Percentiles rank a stretch among this genome's conserved stretches.
Conservation (phyloP, 2,329 filamentous ascomycete species). For the Lasiodiplodia theobromae region DNA sequence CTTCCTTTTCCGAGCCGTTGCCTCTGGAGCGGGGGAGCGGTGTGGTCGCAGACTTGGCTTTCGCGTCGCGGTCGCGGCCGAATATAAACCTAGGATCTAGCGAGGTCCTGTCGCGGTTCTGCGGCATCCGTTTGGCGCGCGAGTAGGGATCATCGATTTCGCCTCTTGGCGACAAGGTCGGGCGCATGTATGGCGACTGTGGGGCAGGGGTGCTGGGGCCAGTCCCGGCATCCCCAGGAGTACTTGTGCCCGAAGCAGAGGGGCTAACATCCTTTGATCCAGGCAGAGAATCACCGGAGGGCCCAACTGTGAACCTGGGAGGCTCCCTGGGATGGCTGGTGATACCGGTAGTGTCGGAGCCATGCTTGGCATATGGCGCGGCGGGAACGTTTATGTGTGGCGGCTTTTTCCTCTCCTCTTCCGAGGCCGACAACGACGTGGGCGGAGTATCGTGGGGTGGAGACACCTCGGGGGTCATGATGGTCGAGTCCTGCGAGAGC, state of each 20-base stretch:
- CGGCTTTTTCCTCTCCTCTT: slow-evolving; percentile 28
- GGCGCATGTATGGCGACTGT: slow-evolving; percentile 72
- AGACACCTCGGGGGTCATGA: slow-evolving; percentile 64
- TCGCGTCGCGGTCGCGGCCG: slow-evolving; percentile 59
- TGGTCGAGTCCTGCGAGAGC: slow-evolving; percentile 50
- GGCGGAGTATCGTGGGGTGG: slow-evolving; percentile 63
- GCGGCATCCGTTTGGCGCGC: slow-evolving; percentile 78
- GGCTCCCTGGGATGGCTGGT: slow-evolving; percentile 57
- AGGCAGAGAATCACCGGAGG: slow-evolving; percentile 61
- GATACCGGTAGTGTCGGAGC: slow-evolving; percentile 33
- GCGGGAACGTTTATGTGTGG: slow-evolving; percentile 48
- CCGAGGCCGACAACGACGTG: slow-evolving; percentile 43
- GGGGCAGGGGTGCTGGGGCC: slow-evolving; percentile 48
- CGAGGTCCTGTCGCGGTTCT: slow-evolving; percentile 67
- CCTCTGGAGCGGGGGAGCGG: slow-evolving; percentile 55
- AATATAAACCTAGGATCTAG: slow-evolving; percentile 88
- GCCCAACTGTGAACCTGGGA: slow-evolving; percentile 64
- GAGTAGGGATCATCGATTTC: slow-evolving; percentile 87
- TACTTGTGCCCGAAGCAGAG: slow-evolving; percentile 61
- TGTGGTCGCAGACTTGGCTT: slow-evolving; percentile 41
- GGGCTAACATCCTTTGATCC: slow-evolving; percentile 68
- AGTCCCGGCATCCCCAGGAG: slow-evolving; percentile 51
- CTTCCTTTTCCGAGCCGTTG: slow-evolving; percentile 50
- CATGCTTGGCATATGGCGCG: slow-evolving; percentile 34
- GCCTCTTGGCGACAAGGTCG: slow-evolving; percentile 75